phyloP scores from a whole-genome alignment of 2,329 filamentous ascomycete genomes.

The Botrytis galanthina region DNA sequence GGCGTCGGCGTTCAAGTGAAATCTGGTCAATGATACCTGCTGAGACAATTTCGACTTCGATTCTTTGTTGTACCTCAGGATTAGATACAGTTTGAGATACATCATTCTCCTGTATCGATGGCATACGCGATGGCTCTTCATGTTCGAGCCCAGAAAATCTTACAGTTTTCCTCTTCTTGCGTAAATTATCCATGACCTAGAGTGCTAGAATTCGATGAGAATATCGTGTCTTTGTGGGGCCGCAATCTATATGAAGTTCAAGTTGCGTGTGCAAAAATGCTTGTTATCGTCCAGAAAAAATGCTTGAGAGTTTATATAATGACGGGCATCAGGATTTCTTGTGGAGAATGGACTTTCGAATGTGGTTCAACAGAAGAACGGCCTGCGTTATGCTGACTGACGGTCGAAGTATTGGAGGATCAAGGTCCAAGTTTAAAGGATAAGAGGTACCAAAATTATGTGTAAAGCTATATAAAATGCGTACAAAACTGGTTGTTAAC shows the following conservation, averaged over 20 bases:
- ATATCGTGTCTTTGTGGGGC: neutral
- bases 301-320: neutral
- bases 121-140: neutral
- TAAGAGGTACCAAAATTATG: neutral
- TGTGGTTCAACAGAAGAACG: neutral
- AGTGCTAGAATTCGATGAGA: neutral
- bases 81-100: neutral
- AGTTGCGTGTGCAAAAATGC: neutral
- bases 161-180: neutral
- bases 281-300: neutral
- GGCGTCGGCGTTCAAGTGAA: neutral
- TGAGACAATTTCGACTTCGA: neutral
- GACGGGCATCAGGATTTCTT: accelerated
- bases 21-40: accelerated
- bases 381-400: neutral
- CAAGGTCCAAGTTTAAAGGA: accelerated
- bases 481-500: neutral
- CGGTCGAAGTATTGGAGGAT: neutral
- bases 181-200: neutral
- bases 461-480: neutral
- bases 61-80: neutral
- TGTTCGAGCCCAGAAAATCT: neutral
- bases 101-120: neutral
- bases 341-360: neutral
- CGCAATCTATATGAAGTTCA: neutral